Evolutionary conservation across 176 grass and related monocot species (phyloP), one percentile per base, ranked within the genome.

Genomic region (Cenchrus americanus): DNA sequence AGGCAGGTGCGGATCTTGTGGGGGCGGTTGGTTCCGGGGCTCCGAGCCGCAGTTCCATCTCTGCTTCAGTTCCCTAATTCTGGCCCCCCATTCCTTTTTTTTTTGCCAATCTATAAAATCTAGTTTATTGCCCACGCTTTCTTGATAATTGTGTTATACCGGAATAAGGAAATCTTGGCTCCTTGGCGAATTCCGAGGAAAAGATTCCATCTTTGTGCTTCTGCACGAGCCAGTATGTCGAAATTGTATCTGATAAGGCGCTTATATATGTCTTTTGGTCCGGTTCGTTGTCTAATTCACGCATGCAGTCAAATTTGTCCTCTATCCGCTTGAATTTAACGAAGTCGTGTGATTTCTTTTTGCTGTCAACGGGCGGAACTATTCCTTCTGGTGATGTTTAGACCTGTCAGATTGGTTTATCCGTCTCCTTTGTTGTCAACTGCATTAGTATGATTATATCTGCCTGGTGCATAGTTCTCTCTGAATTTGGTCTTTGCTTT

Each of bases 1-100:
- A 7, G 10, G 19, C 17, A 2, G 80, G 37, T 52, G 57, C 34
- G 47, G 75, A 79, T 88, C 80, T 88, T 72, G 54, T 52, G 32
- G 30, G 30, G 27, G 34, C 34, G 34, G 34, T 37, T 2, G 64
- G 17, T 77, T n/a, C 71, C 48, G 8, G 59, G n/a, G 54, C 8
- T 88, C 6, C 18, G 8, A 58, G 57, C 2, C 2, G 57, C 18
- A 7, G 48, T 47, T 43, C 11, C 14, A 27, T 69, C 65, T 23
- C 44, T 63, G 44, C 72, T 77, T 17, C 71, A 34, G 17, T 40
- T 54, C 22, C 66, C 17, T 46, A 57, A 44, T 15, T 48, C 46
- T 57, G 41, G 4, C 7, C 41, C 41, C 42, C 13, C 55, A 27
- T 75, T 75, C 27, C 18, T 23, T 7, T 42, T 0, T 14, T 2